Evolutionary conservation across 208 protist genomes (phyloP), one percentile per base, ranked within the genome.

Genomic region (Trypanosoma mega): DNA sequence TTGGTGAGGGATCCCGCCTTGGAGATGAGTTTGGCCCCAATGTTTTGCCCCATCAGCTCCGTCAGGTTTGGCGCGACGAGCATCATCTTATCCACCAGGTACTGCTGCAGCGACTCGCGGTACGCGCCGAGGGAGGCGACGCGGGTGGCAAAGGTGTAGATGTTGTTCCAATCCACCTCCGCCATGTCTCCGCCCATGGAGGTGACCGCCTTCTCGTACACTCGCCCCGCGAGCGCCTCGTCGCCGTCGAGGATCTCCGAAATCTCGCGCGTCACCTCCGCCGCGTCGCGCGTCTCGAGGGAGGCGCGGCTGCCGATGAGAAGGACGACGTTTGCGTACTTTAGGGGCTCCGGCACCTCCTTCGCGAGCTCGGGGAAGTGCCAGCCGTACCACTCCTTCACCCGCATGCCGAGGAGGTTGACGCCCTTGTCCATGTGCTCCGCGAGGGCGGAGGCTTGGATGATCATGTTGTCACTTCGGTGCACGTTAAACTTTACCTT

Each of bases 381-480:
- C 97, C 98, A 99, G 48, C 94, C 94, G 68, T 99, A 99, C 98
- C 98, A 99, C 82, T 99, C 98, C 86, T 97, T 98, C 46, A 99
- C 74, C 8, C 98, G 87, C 98, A 99, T 99, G 34, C 87, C 72
- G 55, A 99, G 99, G 9, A 97, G 98, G 85, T 99, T 99, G 39
- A 99, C 84, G 63, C 99, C 98, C 85, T 99, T 99, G 84, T 99
- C 98, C 53, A 99, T 89, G 71, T 99, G 93, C 72, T 99, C 98
- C 16, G 99, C 80, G 21, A 99, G 80, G 26, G 94, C 82, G 34
- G 98, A 99, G 59, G 93, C 82, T 78, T 99, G 98, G 60, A 99
- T 99, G 78, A 99, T 98, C 97, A 99, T 99, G 81, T 99, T 99
- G 81, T 99, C 98, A 23, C 92, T 87, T 49, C 98, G 92, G 76